Base-by-base conservation (phyloP, 2,329 filamentous ascomycete species). In the Tothia fuscella region DNA sequence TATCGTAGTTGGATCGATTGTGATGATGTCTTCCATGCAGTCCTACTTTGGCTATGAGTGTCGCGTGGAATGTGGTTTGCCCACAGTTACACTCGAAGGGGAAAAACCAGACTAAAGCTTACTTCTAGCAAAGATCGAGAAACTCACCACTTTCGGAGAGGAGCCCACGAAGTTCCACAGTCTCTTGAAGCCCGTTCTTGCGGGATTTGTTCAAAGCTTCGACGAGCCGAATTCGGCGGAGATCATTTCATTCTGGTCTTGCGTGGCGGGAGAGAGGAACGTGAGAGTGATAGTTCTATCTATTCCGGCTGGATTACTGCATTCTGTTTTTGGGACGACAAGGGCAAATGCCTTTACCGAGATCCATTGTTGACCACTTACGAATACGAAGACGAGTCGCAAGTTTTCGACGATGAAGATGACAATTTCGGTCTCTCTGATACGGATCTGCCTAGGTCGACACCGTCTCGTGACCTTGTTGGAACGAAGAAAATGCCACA, bases 231-330 rank as follows among this genome's bases (percentile, higher is more conserved):
- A 29, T 29, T 29, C 26, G 9, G 9, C n/a, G 9, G n/a, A 29
- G 26, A 29, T n/a, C 9, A 29, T 9, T 9, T 9, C 9, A 9
- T 29, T 29, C 26, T 29, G 26, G 26, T 9, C 9, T 29, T 9
- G n/a, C 26, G n/a, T 29, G 9, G 26, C 26, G 26, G 26, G 26
- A n/a, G n/a, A 29, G 26, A 29, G 26, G 53, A 36, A 47, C 62
- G 59, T 48, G 63, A 52, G 48, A 53, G 4, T 25, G 16, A 2
- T 53, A 56, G 35, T 45, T 69, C 2, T 64, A 61, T 0, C n/a
- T n/a, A n/a, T n/a, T n/a, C n/a, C n/a, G 69, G 70, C 4, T 73
- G 68, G 68, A 47, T 45, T 24, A 49, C 45, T 7, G 46, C 44
- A 3, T 49, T 52, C 40, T 48, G 43, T 25, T 49, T 50, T 31